phyloP scores from a whole-genome alignment of 2,329 filamentous ascomycete genomes.

The Onygena corvina region DNA sequence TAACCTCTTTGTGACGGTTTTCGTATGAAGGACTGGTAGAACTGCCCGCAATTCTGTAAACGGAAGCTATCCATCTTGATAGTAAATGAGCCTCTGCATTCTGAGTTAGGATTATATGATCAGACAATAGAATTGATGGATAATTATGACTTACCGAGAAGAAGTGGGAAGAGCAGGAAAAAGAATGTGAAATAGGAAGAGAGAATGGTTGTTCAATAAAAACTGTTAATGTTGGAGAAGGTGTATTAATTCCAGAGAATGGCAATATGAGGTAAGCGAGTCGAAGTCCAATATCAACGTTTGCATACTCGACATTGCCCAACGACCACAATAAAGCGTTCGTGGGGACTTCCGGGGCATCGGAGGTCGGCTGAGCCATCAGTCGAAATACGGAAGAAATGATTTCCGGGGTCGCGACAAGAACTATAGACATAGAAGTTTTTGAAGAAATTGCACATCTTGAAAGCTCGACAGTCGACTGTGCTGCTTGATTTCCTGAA shows the following conservation, averaged over 20 bases:
- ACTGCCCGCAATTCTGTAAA: constrained; percentile 8
- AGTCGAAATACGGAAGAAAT: constrained; percentile 58
- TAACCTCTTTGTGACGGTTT: background rate
- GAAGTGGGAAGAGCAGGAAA: background rate
- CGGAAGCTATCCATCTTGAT: background rate
- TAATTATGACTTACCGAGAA: background rate
- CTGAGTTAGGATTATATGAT: background rate
- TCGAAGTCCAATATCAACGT: constrained; percentile 16
- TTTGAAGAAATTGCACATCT: constrained; percentile 53
- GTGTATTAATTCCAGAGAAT: too few relatives aligned
- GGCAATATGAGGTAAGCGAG: background rate
- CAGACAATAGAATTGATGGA: background rate
- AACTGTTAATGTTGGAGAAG: too few relatives aligned
- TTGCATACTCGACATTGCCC: constrained; percentile 49
- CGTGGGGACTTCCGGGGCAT: constrained; percentile 55
- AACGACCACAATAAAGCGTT: constrained; percentile 59
- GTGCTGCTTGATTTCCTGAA: background rate
- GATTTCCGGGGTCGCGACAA: constrained; percentile 55
- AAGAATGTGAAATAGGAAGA: too few relatives aligned
- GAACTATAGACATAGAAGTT: constrained; percentile 67
- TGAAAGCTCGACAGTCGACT: constrained; percentile 12
- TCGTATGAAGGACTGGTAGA: background rate
- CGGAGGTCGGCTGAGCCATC: constrained; percentile 51
- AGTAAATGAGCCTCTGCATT: background rate
- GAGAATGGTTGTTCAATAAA: too few relatives aligned